Evolutionary conservation across 2,329 filamentous ascomycete species (phyloP), one percentile per base, ranked within the genome.

Genomic region (Graphiopsis chlorocephala): DNA sequence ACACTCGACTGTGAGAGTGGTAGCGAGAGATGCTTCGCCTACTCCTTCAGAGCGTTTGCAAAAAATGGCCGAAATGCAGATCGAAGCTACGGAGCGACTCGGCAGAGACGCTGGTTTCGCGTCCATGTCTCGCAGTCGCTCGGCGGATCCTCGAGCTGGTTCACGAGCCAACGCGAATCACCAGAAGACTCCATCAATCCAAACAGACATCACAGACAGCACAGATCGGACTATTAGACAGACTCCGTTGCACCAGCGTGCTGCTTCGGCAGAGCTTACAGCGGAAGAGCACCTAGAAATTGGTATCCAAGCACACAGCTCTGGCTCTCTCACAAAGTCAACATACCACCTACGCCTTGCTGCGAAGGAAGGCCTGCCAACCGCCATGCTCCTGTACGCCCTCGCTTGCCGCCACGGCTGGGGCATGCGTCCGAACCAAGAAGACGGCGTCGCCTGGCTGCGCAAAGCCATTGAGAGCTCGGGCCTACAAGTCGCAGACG

Each of bases 311-410:
- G 89, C 92, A 66, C 95, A 99, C 74, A 92, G 97, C 75, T 88
- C 89, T 55, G 94, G 94, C 20, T 89, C 91, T 12, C 81, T 97
- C 31, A 93, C 93, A 68, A 93, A 98, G 77, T 98, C 94, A 0
- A 98, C 95, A 0, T 99, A 98, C 74, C 95, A 99, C 75, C 84
- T 99, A 52, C 90, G 95, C 35, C 86, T 96, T 66, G 95, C 95
- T 4, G 94, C 95, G 0, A 88, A 89, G 71, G 89, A 91, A 64
- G 91, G 92, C 55, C 86, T 96, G 65, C 91, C 95, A 0, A 97
- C 94, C 0, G 95, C 90, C 25, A 99, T 99, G 95, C 86, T 99
- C 14, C 83, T 98, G 33, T 99, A 97, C 77, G 95, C 94, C 5
- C 84, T 99, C 38, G 95, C 95, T 12, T 98, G 94, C 74, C 87